These are phyloP conservation scores for Aspergillus egyptiacus DNA, from an alignment of 495 filamentous ascomycete genomes.

Conservation along the genomic window DNA sequence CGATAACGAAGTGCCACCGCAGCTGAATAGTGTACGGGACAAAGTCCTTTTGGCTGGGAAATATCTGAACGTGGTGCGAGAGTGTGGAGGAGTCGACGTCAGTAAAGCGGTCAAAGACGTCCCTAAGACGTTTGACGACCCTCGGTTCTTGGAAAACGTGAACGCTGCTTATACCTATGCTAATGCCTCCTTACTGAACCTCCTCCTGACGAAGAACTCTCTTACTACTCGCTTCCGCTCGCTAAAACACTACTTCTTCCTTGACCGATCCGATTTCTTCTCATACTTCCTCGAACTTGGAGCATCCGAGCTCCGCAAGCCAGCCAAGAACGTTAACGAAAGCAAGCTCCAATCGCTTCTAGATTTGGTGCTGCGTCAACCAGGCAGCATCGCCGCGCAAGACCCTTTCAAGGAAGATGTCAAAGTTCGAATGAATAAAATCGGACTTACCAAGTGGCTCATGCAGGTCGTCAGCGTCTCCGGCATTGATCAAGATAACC, in stretches of 20 bases:
- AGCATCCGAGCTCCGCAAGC: constrained; percentile 80
- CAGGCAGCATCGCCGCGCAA: constrained; percentile 85
- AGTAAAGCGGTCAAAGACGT: constrained; percentile 85
- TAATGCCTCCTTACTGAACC: constrained; percentile 84
- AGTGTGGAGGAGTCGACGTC: constrained; percentile 93
- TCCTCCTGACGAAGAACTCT: constrained; percentile 87
- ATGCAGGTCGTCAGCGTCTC: constrained; percentile 95
- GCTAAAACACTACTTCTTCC: constrained; percentile 97
- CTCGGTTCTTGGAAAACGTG: constrained; percentile 87
- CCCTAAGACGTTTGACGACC: constrained; percentile 85
- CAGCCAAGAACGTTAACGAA: constrained; percentile 79
- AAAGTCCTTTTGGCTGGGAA: constrained; percentile 94
- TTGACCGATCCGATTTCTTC: constrained; percentile 96
- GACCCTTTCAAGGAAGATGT: constrained; percentile 98
- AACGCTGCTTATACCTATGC: constrained; percentile 92
- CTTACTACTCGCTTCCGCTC: constrained; percentile 80
- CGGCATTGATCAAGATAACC: constrained; percentile 79
- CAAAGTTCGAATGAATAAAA: constrained; percentile 93
- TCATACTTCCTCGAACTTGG: constrained; percentile 92
- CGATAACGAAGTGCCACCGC: constrained; percentile 83
- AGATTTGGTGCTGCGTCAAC: constrained; percentile 89
- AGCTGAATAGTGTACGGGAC: constrained; percentile 85
- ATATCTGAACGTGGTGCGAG: constrained; percentile 94
- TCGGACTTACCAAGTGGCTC: constrained; percentile 83
- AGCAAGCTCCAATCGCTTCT: constrained; percentile 89